Base-by-base conservation (phyloP, 345 rosid genomes). In the Arabis alpina region DNA sequence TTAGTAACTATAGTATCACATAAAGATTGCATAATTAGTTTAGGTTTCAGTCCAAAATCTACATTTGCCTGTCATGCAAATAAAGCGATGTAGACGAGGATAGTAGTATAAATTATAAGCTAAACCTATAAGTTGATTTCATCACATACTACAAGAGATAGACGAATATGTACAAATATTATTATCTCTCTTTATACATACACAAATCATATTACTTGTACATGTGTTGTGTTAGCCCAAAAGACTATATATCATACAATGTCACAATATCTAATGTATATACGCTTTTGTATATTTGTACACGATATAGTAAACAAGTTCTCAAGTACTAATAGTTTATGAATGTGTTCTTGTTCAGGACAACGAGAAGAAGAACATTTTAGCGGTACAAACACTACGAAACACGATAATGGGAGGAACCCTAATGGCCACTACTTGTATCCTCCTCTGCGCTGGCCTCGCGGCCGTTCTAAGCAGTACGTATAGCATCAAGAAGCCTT, bases 381-480 rank as follows among this genome's bases (percentile, higher is more conserved):
- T 94, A 75, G 98, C 93, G 0, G 97, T 94, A 39, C 99, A 94
- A 79, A 79, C 97, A 0, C 80, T 94, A 2, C 57, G 99, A 48
- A 94, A 94, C 87, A 75, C 88, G 51, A 88, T 94, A 12, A 94
- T 94, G 99, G 99, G 96, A 74, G 86, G 86, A 3, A 94, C 98
- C 19, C 70, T 94, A 32, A 94, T 94, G 99, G 99, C 97, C 37
- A 92, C 97, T 3, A 88, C 99, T 1, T 89, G 92, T 7, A 89
- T 94, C 79, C 91, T 94, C 39, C 86, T 92, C 9, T 85, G 86
- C 50, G 84, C 93, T 2, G 97, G 98, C 4, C 75, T 91, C 5
- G 99, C 93, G 0, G 93, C 99, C 0, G 86, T 94, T 16, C 70
- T 94, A 42, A 92, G 98, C 91, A 94, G 99, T 80, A 89, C 98